Percentiles rank a stretch among this genome's conserved stretches.
These are phyloP conservation scores for Plasmodium sp. DNA, from an alignment of 169 alveolate genomes.

Conservation along the genomic window DNA sequence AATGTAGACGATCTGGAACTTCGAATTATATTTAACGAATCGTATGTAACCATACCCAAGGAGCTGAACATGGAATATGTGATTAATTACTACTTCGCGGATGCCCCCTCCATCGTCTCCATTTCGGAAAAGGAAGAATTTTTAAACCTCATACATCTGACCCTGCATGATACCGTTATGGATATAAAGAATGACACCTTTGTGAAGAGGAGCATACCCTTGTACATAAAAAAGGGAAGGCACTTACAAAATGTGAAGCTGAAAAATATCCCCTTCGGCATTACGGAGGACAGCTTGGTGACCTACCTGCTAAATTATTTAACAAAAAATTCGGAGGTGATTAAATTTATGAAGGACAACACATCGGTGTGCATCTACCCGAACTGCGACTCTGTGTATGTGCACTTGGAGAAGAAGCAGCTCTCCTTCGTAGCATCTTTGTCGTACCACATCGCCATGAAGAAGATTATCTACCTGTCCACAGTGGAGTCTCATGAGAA, in stretches of 20 bases:
- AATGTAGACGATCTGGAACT: conserved; percentile 8
- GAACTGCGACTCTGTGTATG: conserved; percentile 38
- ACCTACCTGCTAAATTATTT: conserved; percentile 36
- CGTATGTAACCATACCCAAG: conserved; percentile 31
- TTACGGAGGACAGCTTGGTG: conserved; percentile 51
- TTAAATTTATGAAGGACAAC: conserved; percentile 50
- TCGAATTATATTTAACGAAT: conserved; percentile 18
- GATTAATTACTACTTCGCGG: conserved; percentile 28
- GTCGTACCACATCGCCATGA: conserved; percentile 39
- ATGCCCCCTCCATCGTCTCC: conserved; percentile 39
- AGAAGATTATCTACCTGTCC: conserved; percentile 28
- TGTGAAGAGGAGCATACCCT: conserved; percentile 28
- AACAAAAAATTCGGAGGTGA: conserved; percentile 42
- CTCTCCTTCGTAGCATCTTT: conserved; percentile 37
- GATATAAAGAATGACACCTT: conserved; percentile 52
- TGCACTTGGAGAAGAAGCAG: conserved; percentile 27
- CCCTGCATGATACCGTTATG: conserved; percentile 35
- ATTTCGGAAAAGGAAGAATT: conserved; percentile 4
- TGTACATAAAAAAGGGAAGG: conserved; percentile 41
- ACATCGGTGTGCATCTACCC: conserved; percentile 66
- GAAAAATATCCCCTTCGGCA: conserved; percentile 27
- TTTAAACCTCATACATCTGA: conserved; percentile 18
- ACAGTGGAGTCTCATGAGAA: conserved; percentile 65
- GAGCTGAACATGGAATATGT: conserved; percentile 46
- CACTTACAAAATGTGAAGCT: conserved; percentile 23